Conservation (phyloP, 2,329 filamentous ascomycete species). For the Exophiala spinifera region DNA sequence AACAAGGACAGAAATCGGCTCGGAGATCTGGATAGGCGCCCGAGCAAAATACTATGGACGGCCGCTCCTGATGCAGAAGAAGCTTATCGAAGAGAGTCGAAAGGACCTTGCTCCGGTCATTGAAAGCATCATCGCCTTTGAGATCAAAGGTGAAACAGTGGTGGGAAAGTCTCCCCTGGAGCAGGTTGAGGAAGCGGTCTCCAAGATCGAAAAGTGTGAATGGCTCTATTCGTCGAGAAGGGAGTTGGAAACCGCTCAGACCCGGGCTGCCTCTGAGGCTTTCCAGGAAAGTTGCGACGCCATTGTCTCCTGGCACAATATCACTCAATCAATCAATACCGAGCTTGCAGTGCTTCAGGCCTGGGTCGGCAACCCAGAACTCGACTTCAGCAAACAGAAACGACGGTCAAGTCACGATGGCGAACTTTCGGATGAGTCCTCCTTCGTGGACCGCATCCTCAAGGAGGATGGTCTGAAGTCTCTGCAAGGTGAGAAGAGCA, state of each 20-base stretch:
- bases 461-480: conserved; percentile 95
- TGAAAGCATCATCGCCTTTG: conserved; percentile 86
- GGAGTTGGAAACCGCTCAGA: conserved; percentile 71
- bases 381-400: conserved; percentile 80
- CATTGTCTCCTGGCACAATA: conserved; percentile 95
- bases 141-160: conserved; percentile 90
- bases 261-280: conserved; percentile 68
- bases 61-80: conserved; percentile 76
- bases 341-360: conserved; percentile 86
- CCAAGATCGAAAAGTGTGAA: conserved; percentile 87
- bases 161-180: conserved; percentile 82
- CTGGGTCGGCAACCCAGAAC: conserved; percentile 94
- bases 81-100: conserved; percentile 83
- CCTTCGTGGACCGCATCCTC: conserved; percentile 89
- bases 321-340: conserved; percentile 91
- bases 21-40: conserved; percentile 83
- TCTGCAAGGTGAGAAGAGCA: conserved; percentile 75
- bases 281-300: conserved; percentile 84
- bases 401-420: conserved; percentile 65
- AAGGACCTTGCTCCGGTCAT: conserved; percentile 68
- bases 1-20: conserved; percentile 63
- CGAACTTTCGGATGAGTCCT: conserved; percentile 81
- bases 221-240: conserved; percentile 77
- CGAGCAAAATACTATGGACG: conserved; percentile 80
- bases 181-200: conserved; percentile 85